Percentiles rank a stretch among this genome's conserved stretches.
Conservation (phyloP, 352 stramenopile genomes). For the Pythium phragmiticola region DNA sequence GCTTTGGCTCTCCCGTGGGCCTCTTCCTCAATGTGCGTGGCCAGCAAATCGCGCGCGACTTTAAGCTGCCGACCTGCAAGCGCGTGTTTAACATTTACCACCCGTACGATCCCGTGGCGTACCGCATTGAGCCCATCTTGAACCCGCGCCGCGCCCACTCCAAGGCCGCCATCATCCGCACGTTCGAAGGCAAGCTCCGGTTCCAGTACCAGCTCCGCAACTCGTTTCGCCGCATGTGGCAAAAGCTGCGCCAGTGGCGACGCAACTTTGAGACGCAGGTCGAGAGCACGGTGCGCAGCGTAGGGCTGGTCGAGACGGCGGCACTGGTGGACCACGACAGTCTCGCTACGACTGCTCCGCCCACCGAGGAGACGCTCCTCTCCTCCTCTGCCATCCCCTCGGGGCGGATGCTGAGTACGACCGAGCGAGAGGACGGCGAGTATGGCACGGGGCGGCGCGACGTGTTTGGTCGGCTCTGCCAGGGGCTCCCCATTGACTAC, state of each 20-base stretch:
- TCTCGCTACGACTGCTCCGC: background rate
- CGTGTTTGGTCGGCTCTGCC: constrained; percentile 62
- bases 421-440: constrained; percentile 22
- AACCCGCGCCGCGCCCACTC: constrained; percentile 69
- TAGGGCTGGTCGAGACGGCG: constrained; percentile 64
- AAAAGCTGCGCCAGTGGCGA: constrained; percentile 70
- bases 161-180: constrained; percentile 84
- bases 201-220: constrained; percentile 88
- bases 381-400: no score
- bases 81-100: constrained; percentile 95
- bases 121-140: constrained; percentile 95
- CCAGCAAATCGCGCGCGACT: constrained; percentile 66
- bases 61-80: constrained; percentile 74
- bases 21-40: constrained; percentile 92
- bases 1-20: constrained; percentile 88
- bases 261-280: constrained; percentile 77
- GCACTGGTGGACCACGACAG: constrained; percentile 3
- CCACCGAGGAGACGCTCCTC: background rate
- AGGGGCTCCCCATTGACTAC: constrained; percentile 80
- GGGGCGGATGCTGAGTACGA: constrained; percentile 3
- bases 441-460: constrained; percentile 37
- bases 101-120: constrained; percentile 93
- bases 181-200: constrained; percentile 78
- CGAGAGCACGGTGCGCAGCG: constrained; percentile 57
- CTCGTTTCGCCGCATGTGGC: constrained; percentile 77